Conservation (phyloP, 2,329 filamentous ascomycete genomes). For the Nectriaceae sp. region DNA sequence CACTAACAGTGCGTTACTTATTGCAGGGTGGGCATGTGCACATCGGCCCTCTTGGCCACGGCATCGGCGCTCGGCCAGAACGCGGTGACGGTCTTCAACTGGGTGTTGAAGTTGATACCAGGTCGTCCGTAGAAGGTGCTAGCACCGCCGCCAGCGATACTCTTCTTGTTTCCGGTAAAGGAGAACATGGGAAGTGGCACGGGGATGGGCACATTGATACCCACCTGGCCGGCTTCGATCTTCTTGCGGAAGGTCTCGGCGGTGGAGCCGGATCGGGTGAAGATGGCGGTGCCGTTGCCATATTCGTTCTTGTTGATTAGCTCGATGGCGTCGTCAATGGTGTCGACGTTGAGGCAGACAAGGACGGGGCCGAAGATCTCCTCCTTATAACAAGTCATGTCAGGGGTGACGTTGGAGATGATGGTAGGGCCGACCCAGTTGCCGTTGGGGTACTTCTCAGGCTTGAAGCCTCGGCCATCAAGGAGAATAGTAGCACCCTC, state of each 20-base stretch:
- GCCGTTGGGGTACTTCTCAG: constrained; percentile 78
- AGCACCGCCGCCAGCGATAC: constrained; percentile 85
- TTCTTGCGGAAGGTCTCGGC: constrained; percentile 77
- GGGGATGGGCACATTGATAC: constrained; percentile 81
- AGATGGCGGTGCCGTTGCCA: constrained; percentile 84
- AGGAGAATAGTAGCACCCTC: constrained; percentile 83
- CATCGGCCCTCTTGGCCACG: constrained; percentile 79
- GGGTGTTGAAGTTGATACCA: constrained; percentile 92
- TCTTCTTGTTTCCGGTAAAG: constrained; percentile 83
- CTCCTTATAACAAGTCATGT: constrained; percentile 83
- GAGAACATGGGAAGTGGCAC: constrained; percentile 72
- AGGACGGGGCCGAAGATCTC: constrained; percentile 87
- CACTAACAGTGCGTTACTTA: constrained; percentile 15
- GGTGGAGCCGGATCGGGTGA: constrained; percentile 76
- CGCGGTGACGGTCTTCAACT: constrained; percentile 95
- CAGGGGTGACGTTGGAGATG: constrained; percentile 75
- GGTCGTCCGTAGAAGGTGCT: constrained; percentile 96
- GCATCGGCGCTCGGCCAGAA: constrained; percentile 88
- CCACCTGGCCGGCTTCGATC: constrained; percentile 84
- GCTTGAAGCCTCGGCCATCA: constrained; percentile 74
- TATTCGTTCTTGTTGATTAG: constrained; percentile 86
- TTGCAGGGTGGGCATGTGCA: constrained; percentile 74
- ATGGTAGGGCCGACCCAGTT: constrained; percentile 86
- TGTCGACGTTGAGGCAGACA: constrained; percentile 77
- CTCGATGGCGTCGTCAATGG: constrained; percentile 77